Base-by-base conservation (phyloP, 768 basidiomycete species). In the Boletus rubescentipes region DNA sequence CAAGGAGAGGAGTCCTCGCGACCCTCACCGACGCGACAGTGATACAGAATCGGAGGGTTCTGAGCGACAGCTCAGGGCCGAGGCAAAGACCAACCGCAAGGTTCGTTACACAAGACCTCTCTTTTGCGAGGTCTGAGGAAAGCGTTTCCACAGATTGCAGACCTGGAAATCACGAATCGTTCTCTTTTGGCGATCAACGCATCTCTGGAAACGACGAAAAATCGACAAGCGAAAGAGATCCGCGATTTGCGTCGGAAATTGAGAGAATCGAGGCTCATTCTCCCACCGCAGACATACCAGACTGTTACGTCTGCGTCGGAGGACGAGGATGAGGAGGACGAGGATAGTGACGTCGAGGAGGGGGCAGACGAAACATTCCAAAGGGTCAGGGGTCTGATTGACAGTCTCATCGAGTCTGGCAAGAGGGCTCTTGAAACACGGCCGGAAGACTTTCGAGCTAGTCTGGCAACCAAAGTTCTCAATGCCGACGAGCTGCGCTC, bases 1-100 rank as follows among this genome's bases (percentile, higher is more conserved):
- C 16, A 57, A 23, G 16, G 67, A 68, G 32, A 37, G 53, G 26
- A 58, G 53, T 21, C 60, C 45, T 8, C 49, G 26, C 14, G 53
- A 58, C 29, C 40, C 39, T 32, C 61, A 60, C 15, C 67, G 56
- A 35, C 54, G 51, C 39, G 74, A 76, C 9, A 71, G 68, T 18
- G 75, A 76, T 18, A 61, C 61, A 14, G 74, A 70, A 31, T 56
- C 65, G 14, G 62, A 60, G 11, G 62, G 71, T 26, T 70, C 77
- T 30, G 79, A 83, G 49, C 78, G 74, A 45, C 82, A 86, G 64
- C 79, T 82, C 51, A 81, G 76, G 64, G 86, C 83, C 2, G 82
- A 83, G 61, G 91, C 91, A 11, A 92, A 91, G 74, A 87, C 89
- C n/a, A 86, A 87, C 68, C 83, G 91, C 53, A 93, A 93, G 85